Evolutionary conservation across 306 rosid species (phyloP).

Genomic region (Vigna nakashimae): DNA sequence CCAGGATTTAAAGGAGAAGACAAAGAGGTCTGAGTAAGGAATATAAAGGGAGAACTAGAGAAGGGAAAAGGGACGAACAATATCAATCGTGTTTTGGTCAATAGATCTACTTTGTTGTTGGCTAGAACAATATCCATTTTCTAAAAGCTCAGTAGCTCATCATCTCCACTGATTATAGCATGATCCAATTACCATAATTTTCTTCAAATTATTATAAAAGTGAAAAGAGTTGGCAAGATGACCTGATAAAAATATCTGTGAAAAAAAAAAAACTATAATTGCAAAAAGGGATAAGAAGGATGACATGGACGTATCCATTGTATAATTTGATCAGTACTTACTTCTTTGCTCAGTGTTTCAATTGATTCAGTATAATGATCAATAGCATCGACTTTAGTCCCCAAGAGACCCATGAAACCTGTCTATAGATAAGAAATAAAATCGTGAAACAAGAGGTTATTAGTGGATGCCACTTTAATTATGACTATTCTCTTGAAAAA

Average conservation of each 20-base stretch:
- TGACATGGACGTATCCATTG: background rate
- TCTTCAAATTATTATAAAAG: constrained; percentile 4
- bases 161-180: background rate
- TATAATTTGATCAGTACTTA: constrained; percentile 51
- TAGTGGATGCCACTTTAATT: constrained; percentile 27
- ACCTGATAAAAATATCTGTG: constrained; percentile 8
- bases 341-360: constrained; percentile 59
- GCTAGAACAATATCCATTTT: too few species aligned
- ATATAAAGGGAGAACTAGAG: too few species aligned
- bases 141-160: background rate
- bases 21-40: too few species aligned
- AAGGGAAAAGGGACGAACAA: too few species aligned
- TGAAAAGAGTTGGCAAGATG: background rate
- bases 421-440: constrained; percentile 69
- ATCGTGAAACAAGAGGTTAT: constrained; percentile 47
- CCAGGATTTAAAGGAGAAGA: too few species aligned
- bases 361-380: constrained; percentile 58
- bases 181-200: constrained; percentile 5
- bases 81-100: too few species aligned
- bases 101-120: too few species aligned
- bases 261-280: background rate
- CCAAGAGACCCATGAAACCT: constrained; percentile 75
- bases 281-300: background rate
- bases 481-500: constrained; percentile 28
- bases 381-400: constrained; percentile 75